phyloP scores from a whole-genome alignment of 495 filamentous ascomycete genomes.

The Aspergillus ellipticus region DNA sequence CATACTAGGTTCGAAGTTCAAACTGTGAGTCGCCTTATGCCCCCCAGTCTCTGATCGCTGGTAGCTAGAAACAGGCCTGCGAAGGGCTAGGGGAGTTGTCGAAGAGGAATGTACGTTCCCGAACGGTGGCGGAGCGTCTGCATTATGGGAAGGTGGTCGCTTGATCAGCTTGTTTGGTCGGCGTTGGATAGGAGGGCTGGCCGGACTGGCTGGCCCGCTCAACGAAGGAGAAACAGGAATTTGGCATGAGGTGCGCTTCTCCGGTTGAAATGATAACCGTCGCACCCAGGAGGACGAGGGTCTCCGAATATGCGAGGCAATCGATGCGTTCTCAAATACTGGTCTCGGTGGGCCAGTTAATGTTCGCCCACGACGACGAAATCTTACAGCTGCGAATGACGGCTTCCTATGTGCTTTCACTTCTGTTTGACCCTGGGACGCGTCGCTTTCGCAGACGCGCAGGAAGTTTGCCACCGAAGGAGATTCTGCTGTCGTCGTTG shows the following conservation, averaged over 20 bases:
- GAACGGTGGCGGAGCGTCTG: slow-evolving; percentile 32
- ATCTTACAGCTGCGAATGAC: slow-evolving; percentile 54
- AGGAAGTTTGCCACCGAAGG: slow-evolving; percentile 8
- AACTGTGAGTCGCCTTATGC: slow-evolving; percentile 34
- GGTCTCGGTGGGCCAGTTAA: slow-evolving; percentile 33
- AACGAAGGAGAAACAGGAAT: slow-evolving; percentile 66
- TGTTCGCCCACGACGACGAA: slow-evolving; percentile 37
- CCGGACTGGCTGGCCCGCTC: slow-evolving; percentile 66
- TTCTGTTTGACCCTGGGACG: slow-evolving; percentile 10
- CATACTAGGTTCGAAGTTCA: slow-evolving; percentile 30
- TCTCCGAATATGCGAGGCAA: slow-evolving; percentile 43
- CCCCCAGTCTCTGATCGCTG: slow-evolving; percentile 73
- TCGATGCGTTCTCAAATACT: slow-evolving; percentile 24
- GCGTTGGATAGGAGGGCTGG: slow-evolving; percentile 48
- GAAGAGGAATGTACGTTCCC: slow-evolving; percentile 38
- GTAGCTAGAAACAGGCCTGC: slow-evolving; percentile 82
- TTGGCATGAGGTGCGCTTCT: slow-evolving; percentile 62
- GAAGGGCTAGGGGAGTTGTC: slow-evolving; percentile 52
- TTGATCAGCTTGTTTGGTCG: slow-evolving; percentile 87
- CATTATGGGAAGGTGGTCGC: slow-evolving; percentile 63
- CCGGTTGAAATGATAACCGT: slow-evolving; percentile 72
- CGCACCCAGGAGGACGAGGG: slow-evolving; percentile 70
- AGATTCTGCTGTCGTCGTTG: slow-evolving; percentile 14
- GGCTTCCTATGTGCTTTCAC: slow-evolving; percentile 30
- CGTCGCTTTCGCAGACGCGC: slow-evolving; percentile 9